A percentile compares a stretch with the other conserved stretches of the same genome.
phyloP scores from a whole-genome alignment of 495 filamentous ascomycete genomes.

The Trichoderma gamsii region DNA sequence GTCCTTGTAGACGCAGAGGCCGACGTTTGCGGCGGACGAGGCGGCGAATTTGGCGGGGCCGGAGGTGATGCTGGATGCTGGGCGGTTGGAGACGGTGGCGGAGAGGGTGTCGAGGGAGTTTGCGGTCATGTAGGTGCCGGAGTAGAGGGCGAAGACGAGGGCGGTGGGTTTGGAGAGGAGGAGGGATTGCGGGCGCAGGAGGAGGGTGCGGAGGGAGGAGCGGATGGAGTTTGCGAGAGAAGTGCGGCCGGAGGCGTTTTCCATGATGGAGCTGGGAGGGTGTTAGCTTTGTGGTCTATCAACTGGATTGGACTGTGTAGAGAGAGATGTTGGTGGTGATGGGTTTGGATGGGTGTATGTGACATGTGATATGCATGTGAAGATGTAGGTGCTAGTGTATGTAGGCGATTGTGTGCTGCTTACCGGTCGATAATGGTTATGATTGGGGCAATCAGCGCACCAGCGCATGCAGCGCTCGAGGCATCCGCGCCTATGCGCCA shows the following conservation, averaged over 20 bases:
- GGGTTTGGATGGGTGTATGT: not conserved
- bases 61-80: conserved; percentile 55
- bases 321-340: not conserved
- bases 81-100: conserved; percentile 54
- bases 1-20: conserved; percentile 90
- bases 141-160: conserved; percentile 84
- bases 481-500: conserved; percentile 66
- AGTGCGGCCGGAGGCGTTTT: conserved; percentile 80
- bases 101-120: conserved; percentile 79
- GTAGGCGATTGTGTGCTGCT: conserved; percentile 17
- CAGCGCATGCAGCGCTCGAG: conserved; percentile 66
- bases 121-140: conserved; percentile 83
- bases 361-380: conserved; percentile 7
- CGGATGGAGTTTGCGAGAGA: conserved; percentile 64
- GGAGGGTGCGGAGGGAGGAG: conserved; percentile 54
- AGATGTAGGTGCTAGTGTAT: conserved; percentile 4
- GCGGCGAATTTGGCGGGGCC: conserved; percentile 78
- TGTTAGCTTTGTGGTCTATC: conserved; percentile 21
- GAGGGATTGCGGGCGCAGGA: conserved; percentile 63
- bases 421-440: conserved; percentile 92
- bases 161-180: conserved; percentile 75
- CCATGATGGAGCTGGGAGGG: conserved; percentile 72
- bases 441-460: conserved; percentile 75
- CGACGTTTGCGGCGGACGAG: conserved; percentile 79
- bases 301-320: too few species aligned